These are phyloP conservation scores for Lepidopterella palustris DNA, from an alignment of 495 filamentous ascomycete genomes.

Conservation along the genomic window DNA sequence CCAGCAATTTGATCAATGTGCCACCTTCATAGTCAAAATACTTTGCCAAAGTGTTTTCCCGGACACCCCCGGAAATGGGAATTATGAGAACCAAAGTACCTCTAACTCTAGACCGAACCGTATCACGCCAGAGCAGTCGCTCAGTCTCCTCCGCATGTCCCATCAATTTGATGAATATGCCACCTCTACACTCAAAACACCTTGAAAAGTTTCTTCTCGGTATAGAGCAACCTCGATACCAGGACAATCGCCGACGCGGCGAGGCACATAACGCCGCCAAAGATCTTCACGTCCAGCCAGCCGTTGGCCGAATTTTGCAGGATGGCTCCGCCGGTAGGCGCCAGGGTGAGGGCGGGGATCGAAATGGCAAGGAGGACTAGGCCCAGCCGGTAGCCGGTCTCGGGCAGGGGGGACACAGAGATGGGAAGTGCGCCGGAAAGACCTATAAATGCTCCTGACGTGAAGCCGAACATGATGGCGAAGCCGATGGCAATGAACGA, in stretches of 20 bases:
- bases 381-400: background rate
- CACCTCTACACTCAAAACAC: too few species aligned
- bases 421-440: constrained; percentile 55
- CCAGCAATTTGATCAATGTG: too few species aligned
- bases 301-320: background rate
- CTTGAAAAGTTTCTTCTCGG: too few species aligned
- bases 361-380: background rate
- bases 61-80: too few species aligned
- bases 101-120: too few species aligned
- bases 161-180: too few species aligned
- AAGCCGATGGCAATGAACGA: constrained; percentile 59
- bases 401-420: constrained; percentile 47
- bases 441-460: constrained; percentile 64
- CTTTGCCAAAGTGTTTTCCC: too few species aligned
- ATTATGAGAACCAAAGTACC: too few species aligned
- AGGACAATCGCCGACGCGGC: background rate
- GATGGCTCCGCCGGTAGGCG: background rate
- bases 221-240: background rate
- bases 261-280: background rate
- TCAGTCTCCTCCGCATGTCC: too few species aligned
- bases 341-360: background rate
- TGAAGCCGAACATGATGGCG: constrained; percentile 61
- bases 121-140: too few species aligned
- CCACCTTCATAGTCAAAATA: too few species aligned
- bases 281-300: background rate